Conservation (phyloP, 73 alveolate genomes). For the Effrenium voratum region DNA sequence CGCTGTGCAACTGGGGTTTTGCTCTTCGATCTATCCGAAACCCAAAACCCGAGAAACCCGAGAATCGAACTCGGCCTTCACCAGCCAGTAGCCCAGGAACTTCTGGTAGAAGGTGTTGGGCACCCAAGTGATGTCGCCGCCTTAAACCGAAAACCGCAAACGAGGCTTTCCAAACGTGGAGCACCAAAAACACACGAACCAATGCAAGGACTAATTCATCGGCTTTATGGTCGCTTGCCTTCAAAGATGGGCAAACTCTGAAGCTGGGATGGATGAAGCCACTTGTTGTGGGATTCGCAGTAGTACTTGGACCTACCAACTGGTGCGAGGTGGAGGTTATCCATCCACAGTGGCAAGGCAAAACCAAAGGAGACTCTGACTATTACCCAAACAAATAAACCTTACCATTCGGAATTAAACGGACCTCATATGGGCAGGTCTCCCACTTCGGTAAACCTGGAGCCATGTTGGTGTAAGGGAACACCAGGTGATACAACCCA, state of each 20-base stretch:
- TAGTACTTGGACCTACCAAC: background rate
- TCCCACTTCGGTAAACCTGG: too few species aligned
- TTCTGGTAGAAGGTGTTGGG: conserved; percentile 21
- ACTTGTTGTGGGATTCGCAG: background rate
- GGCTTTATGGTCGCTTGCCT: background rate
- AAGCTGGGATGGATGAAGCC: background rate
- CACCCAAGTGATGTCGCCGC: conserved; percentile 39
- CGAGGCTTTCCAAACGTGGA: background rate
- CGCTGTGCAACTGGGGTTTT: too few species aligned
- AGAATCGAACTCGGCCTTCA: background rate
- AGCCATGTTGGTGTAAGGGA: too few species aligned
- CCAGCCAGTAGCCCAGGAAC: conserved; percentile 36
- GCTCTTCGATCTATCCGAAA: too few species aligned
- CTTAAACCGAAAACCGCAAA: background rate
- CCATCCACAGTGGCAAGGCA: too few species aligned
- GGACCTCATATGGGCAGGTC: too few species aligned
- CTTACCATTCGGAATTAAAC: too few species aligned
- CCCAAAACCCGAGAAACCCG: background rate
- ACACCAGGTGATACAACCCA: too few species aligned
- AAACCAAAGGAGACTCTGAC: too few species aligned
- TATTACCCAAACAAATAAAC: too few species aligned
- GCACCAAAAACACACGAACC: background rate
- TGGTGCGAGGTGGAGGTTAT: too few species aligned
- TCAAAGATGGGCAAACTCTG: background rate
- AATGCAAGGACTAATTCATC: background rate